Base-by-base conservation (phyloP, 805 yeast genomes). In the Schwanniomyces vanrijiae region DNA sequence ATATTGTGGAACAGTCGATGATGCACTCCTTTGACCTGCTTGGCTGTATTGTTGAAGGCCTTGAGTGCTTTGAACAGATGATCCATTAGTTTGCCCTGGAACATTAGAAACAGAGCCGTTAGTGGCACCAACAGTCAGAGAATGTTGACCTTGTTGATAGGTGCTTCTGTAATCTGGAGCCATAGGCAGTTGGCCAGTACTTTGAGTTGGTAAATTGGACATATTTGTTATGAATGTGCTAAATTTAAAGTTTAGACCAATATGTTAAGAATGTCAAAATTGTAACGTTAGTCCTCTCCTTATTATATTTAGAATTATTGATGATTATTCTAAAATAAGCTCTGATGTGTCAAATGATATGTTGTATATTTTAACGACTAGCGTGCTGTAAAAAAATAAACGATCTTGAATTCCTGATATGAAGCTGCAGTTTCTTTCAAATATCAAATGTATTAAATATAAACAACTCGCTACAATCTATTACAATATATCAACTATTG, bases 121-220 rank as follows among this genome's bases (percentile, higher is more conserved):
- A 3, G 29, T 6, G 13, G 56, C 58, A 5, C 69, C 64, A 6
- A 68, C 49, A 20, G 66, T 46, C 50, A 24, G 61, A 54, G 16
- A 54, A 45, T 8, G 45, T 47, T 11, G 55, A 43, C 10, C 20
- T 14, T 35, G 40, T 53, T 59, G 55, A 7, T 60, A 55, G 28
- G 49, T 55, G 11, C 48, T 20, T 29, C 53, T 46, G 39, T 50
- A 50, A 22, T 50, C 53, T 8, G 47, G 47, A 25, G 40, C 40
- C 13, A 44, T 42, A 8, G 40, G 16, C 40, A 29, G 47, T 16
- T 44, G 39, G 4, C 43, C 43, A 21, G 50, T 38, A 29, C 31
- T 41, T 38, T 37, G 47, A 34, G 38, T 37, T 31, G 47, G 49
- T 38, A 49, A 43, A 20, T 49, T 41, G 51, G 64, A 45, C 59